Base-by-base conservation (phyloP, 768 basidiomycete genomes). In the Rhizopogon vulgaris region DNA sequence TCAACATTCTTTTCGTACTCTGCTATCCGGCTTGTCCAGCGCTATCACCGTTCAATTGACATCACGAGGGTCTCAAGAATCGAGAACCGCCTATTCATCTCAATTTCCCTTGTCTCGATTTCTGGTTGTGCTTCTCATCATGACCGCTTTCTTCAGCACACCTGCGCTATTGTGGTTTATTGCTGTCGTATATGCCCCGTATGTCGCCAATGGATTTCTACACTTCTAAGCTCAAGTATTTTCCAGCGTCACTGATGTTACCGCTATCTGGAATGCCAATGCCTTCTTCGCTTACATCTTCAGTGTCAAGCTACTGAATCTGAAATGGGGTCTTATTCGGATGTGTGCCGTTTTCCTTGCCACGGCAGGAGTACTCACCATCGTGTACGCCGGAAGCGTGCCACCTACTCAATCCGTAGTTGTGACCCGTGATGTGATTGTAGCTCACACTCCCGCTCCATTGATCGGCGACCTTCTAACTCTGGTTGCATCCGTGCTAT, bases 281-380 rank as follows among this genome's bases (percentile, higher is more conserved):
- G 86, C 90, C 1, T 94, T 97, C 72, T 94, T 92, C 67, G 88
- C 90, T 5, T 98, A 97, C 63, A 64, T 92, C 25, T 80, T 97
- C 64, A 80, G 85, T n/a, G 82, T 94, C 54, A 80, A 80, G 58
- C 59, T 92, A 3, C 83, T 85, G 54, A 71, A 77, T 18, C 69
- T 81, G 24, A 71, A 74, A 57, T 85, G 85, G 86, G 79, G 87
- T 55, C 56, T 76, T 14, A 72, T 79, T 41, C 84, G 79, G 39
- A 69, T 93, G 30, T 63, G 79, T 24, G 85, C 91, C 12, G 93
- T 98, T 15, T 62, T 78, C 12, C 69, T 95, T 24, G 94, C 95
- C 1, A 92, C 87, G 32, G 53, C 81, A 0, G 95, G 95, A 6
- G 90, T 90, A 6, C 63, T 87, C 37, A 75, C 80, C 3, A 88